A percentile compares a stretch with the other conserved stretches of the same genome.
These are phyloP conservation scores for Trichoderma reesei DNA, from an alignment of 495 filamentous ascomycete genomes.

Conservation along the genomic window DNA sequence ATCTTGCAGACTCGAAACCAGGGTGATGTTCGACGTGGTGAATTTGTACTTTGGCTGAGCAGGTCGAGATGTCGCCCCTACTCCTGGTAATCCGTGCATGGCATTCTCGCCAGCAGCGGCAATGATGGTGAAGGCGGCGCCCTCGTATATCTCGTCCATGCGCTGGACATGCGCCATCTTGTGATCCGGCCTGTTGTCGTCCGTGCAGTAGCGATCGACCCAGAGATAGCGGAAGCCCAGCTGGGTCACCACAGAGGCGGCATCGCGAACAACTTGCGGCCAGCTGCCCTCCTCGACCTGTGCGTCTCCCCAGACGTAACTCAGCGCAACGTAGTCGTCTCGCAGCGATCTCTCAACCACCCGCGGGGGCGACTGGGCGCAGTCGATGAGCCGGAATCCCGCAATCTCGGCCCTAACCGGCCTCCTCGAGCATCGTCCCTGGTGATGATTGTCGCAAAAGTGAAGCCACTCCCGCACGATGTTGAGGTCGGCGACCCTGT, in stretches of 20 bases:
- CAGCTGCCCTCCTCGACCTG: neutral
- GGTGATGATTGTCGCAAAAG: neutral
- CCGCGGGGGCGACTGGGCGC: neutral
- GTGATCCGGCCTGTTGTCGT: constrained; percentile 10
- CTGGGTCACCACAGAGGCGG: constrained; percentile 16
- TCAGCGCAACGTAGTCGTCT: constrained; percentile 14
- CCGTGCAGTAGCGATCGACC: constrained; percentile 23
- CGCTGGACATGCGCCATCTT: constrained; percentile 21
- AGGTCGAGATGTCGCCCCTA: constrained; percentile 10
- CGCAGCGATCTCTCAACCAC: neutral
- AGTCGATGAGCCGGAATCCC: constrained; percentile 8
- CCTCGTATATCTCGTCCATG: constrained; percentile 25
- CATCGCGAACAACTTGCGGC: constrained; percentile 19
- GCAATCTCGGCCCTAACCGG: neutral
- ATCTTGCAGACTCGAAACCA: neutral
- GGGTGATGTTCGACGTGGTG: neutral
- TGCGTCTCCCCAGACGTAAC: constrained; percentile 17
- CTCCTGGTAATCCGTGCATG: constrained; percentile 23
- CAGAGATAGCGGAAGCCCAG: constrained; percentile 22
- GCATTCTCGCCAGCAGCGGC: constrained; percentile 22
- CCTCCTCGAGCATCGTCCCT: neutral
- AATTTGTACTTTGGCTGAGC: constrained; percentile 3
- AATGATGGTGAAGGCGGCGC: constrained; percentile 21
- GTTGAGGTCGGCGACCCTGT: neutral
- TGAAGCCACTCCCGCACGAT: constrained; percentile 2